Evolutionary conservation across 176 grass and related monocot genomes (phyloP).

Genomic region (Aegilops bicornis): DNA sequence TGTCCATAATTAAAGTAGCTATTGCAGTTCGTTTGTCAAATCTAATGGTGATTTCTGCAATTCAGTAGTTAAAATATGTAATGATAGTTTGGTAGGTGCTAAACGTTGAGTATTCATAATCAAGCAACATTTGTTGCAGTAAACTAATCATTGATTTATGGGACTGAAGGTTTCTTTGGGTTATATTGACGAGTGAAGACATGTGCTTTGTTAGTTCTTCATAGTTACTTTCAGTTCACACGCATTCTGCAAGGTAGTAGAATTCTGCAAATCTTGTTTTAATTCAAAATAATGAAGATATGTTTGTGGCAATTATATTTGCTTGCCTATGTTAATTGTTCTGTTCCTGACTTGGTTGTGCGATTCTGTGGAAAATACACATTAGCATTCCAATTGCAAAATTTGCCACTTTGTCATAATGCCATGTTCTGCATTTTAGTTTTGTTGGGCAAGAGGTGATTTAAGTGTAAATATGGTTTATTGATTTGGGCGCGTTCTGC

Average conservation of each 20-base stretch:
- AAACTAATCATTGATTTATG: not conserved
- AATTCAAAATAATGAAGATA: not conserved
- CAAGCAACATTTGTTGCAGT: not conserved
- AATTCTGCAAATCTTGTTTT: not conserved
- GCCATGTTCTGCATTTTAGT: not conserved
- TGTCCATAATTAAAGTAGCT: not conserved
- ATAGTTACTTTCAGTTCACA: not conserved
- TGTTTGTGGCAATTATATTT: not conserved
- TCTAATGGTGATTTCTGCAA: not conserved
- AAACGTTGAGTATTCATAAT: not conserved
- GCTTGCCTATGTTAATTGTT: not conserved
- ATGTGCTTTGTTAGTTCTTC: not conserved
- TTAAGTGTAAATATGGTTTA: not conserved
- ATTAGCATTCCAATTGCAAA: not conserved
- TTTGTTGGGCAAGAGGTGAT: not conserved
- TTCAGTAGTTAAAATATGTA: slow-evolving; percentile 7
- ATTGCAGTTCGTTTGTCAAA: not conserved
- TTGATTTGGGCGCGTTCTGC: not conserved
- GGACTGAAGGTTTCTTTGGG: not conserved
- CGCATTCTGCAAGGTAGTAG: not conserved
- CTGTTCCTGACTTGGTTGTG: not conserved
- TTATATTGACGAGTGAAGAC: not conserved
- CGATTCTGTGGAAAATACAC: not conserved
- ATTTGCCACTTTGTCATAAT: not conserved
- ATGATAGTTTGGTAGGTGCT: not conserved